Base-by-base conservation (phyloP, 1,284 basidiomycete species). In the Dichomitus squalens region DNA sequence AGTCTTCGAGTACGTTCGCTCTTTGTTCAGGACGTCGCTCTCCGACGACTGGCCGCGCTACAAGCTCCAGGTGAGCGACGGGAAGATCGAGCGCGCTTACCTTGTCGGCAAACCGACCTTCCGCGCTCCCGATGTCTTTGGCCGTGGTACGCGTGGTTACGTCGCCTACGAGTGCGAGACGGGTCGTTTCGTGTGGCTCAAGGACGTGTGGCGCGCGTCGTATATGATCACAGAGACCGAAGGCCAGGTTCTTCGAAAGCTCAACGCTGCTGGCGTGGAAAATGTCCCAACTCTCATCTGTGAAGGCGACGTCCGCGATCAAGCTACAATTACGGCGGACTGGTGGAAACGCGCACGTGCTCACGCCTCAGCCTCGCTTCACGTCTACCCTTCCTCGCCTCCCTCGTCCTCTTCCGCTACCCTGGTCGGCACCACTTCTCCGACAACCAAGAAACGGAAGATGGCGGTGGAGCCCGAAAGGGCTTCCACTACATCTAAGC, bases 161-260 rank as follows among this genome's bases (percentile, higher is more conserved):
- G 39, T 57, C 6, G 55, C 55, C 7, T 43, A 47, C 6, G 49
- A 50, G 21, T 52, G 49, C 33, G 16, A 21, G n/a, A n/a, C n/a
- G n/a, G n/a, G n/a, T n/a, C n/a, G n/a, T n/a, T n/a, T n/a, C n/a
- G n/a, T n/a, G n/a, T n/a, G n/a, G n/a, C n/a, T n/a, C n/a, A n/a
- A n/a, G n/a, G n/a, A n/a, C n/a, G n/a, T n/a, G n/a, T n/a, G 27
- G 44, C 41, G 1, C 5, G 12, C 39, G 0, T 33, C 29, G 21
- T 49, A 40, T 21, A 12, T 4, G 25, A 36, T 27, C 34, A 14
- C 48, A 7, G 18, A 33, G 25, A 33, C 18, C 0, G 53, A 54
- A 31, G 53, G 53, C 27, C 36, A 49, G 8, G 36, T 38, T 7
- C 38, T 54, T 7, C 18, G 6, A 27, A 33, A 23, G 11, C 46